Conservation (phyloP, 305 asterid species). For the Withania somnifera region DNA sequence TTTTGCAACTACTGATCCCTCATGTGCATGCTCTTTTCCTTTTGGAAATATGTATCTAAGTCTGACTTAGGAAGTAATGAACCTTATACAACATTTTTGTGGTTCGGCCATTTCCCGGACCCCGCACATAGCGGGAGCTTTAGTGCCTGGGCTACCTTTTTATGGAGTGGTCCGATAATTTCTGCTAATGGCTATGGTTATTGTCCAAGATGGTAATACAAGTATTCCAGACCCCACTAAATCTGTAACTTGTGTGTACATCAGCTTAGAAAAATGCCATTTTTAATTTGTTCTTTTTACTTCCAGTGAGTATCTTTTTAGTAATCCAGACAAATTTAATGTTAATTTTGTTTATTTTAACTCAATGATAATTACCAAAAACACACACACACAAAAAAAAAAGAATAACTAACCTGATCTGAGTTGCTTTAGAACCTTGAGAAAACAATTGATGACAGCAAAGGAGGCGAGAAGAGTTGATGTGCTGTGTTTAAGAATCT, state of each 20-base stretch:
- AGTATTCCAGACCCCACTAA: neutral
- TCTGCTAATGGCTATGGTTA: neutral
- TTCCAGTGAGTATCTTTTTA: neutral
- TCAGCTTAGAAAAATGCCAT: neutral
- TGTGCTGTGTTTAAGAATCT: conserved; percentile 63
- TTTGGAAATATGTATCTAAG: neutral
- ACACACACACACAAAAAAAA: neutral
- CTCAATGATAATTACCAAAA: neutral
- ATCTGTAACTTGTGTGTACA: neutral
- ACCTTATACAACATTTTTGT: neutral
- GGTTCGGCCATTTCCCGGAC: too few species aligned
- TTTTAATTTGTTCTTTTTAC: neutral
- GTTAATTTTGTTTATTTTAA: neutral
- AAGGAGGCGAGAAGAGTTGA: conserved; percentile 84
- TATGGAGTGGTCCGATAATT: neutral
- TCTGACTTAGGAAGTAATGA: neutral
- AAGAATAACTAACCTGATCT: neutral
- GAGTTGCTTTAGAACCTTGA: conserved; percentile 52
- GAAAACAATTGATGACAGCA: conserved; percentile 74
- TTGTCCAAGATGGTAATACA: neutral
- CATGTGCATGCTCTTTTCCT: neutral
- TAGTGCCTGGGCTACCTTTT: too few species aligned
- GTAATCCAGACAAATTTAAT: neutral
- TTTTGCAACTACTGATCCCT: neutral
- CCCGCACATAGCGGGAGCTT: too few species aligned